Conservation (phyloP, 2,329 filamentous ascomycete genomes). For the Phyllosticta citriasiana region DNA sequence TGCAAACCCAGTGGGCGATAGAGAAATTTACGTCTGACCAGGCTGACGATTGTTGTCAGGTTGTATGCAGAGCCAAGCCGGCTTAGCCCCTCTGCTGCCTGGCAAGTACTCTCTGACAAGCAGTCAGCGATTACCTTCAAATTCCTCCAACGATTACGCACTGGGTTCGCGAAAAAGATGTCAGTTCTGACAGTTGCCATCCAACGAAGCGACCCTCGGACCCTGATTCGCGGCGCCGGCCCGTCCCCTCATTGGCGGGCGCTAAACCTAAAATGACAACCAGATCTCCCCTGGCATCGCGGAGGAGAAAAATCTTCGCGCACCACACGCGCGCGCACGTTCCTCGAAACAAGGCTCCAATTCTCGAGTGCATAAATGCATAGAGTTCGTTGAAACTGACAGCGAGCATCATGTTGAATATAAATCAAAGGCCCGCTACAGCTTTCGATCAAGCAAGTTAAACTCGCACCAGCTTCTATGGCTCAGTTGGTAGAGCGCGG, state of each 20-base stretch:
- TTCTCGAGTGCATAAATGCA: too few species aligned
- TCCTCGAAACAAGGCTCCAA: neutral
- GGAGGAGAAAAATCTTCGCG: neutral
- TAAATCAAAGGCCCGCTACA: too few species aligned
- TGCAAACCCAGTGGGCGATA: too few species aligned
- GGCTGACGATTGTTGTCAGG: too few species aligned
- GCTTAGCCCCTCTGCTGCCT: too few species aligned
- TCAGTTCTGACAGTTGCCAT: neutral
- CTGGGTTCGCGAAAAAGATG: neutral
- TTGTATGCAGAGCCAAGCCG: too few species aligned
- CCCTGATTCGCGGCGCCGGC: neutral
- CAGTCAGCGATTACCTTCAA: too few species aligned
- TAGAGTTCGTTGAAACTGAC: too few species aligned
- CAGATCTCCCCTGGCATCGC: neutral
- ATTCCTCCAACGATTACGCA: neutral
- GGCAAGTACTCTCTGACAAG: too few species aligned
- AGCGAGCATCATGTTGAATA: neutral
- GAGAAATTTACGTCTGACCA: too few species aligned
- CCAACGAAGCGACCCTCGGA: neutral
- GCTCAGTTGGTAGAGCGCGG: conserved; percentile 11
- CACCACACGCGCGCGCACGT: neutral
- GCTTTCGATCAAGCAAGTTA: neutral
- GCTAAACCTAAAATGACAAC: neutral
- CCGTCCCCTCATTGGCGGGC: neutral
- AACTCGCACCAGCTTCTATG: conserved; percentile 1